phyloP scores from a whole-genome alignment of 208 protist genomes.

The Trichomonas gallinae region DNA sequence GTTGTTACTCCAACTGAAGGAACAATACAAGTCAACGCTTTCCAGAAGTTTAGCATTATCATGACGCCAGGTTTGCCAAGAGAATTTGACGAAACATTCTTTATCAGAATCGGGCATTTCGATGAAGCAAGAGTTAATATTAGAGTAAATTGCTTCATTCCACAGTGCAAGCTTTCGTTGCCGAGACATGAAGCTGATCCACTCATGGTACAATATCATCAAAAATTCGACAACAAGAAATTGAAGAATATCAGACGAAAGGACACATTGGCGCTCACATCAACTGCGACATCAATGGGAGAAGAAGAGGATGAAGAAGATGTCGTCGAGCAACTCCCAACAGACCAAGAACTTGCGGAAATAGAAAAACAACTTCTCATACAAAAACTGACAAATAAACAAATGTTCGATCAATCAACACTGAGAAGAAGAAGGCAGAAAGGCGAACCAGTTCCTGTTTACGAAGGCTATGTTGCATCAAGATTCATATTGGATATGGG shows the following conservation, averaged over 20 bases:
- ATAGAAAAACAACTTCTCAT: background rate
- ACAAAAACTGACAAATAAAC: background rate
- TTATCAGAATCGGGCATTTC: background rate
- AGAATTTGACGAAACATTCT: background rate
- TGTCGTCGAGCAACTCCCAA: background rate
- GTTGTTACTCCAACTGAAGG: background rate
- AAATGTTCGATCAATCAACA: background rate
- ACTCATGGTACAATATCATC: background rate
- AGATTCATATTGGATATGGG: background rate
- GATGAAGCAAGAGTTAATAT: background rate
- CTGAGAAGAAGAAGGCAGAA: background rate
- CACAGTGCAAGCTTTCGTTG: background rate
- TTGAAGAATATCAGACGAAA: background rate
- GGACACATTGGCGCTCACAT: background rate
- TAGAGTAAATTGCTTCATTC: background rate
- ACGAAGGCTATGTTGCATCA: background rate
- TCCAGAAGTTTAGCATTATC: background rate
- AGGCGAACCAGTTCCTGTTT: background rate
- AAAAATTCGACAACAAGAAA: background rate
- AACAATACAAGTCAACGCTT: background rate
- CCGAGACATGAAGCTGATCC: background rate
- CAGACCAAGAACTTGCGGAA: background rate
- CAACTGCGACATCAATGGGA: background rate
- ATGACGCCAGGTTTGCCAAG: background rate
- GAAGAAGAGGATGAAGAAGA: background rate